A percentile compares a stretch with the other conserved stretches of the same genome.
Evolutionary conservation across 352 stramenopile genomes (phyloP).

Genomic region (Pythium periplocum): DNA sequence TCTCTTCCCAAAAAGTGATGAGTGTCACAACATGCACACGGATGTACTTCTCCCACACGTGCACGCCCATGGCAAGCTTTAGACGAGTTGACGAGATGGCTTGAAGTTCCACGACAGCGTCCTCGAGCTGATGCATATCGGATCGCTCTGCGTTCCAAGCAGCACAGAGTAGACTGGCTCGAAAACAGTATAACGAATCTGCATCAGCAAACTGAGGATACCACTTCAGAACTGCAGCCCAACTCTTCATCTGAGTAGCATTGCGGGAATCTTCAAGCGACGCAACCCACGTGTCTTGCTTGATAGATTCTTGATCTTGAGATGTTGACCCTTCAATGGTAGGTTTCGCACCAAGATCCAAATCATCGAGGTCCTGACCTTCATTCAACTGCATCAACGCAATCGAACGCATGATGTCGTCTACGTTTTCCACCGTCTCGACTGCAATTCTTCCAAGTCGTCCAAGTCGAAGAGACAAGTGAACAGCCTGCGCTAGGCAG

Average conservation of each 20-base stretch:
- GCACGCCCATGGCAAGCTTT: slow-evolving; percentile 53
- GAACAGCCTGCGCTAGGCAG: slow-evolving; percentile 62
- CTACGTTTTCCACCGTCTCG: slow-evolving; percentile 67
- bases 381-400: slow-evolving; percentile 81
- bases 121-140: slow-evolving; percentile 79
- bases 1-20: slow-evolving; percentile 82
- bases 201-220: slow-evolving; percentile 61
- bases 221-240: slow-evolving; percentile 37
- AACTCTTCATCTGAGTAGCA: slow-evolving; percentile 61
- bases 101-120: slow-evolving; percentile 63
- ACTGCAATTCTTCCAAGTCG: slow-evolving; percentile 57
- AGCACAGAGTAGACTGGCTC: slow-evolving; percentile 51
- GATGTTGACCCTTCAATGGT: neutral
- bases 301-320: neutral
- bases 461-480: slow-evolving; percentile 66
- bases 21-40: slow-evolving; percentile 76
- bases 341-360: slow-evolving; percentile 1
- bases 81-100: slow-evolving; percentile 29
- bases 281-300: slow-evolving; percentile 47
- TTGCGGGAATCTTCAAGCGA: slow-evolving; percentile 63
- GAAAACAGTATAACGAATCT: slow-evolving; percentile 63
- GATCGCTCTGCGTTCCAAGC: slow-evolving; percentile 81
- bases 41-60: slow-evolving; percentile 83
- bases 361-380: slow-evolving; percentile 42
- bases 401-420: slow-evolving; percentile 69